Percentiles rank a stretch among this genome's conserved stretches.
These are phyloP conservation scores for Schizosaccharomyces cryophilus DNA, from an alignment of 805 yeast species.

Conservation along the genomic window DNA sequence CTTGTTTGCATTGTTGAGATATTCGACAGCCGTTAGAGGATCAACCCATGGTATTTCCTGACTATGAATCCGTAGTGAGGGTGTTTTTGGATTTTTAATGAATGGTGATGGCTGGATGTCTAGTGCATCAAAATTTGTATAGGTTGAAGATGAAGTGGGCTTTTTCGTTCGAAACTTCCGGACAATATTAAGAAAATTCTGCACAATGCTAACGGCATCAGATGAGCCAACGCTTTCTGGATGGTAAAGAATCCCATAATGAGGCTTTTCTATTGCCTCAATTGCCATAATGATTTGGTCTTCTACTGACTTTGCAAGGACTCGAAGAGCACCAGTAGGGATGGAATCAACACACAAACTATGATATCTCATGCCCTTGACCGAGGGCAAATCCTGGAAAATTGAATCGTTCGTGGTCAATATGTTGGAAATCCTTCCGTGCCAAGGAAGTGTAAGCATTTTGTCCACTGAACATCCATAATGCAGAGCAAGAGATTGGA, in stretches of 20 bases:
- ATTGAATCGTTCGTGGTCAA: not conserved
- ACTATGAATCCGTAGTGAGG: not conserved
- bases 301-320: not conserved
- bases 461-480: slow-evolving; percentile 32
- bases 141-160: not conserved
- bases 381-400: not conserved
- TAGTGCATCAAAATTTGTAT: not conserved
- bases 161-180: not conserved
- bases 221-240: slow-evolving; percentile 83
- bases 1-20: not conserved
- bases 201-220: slow-evolving; percentile 32
- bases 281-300: slow-evolving; percentile 40
- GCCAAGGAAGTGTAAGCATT: slow-evolving; percentile 33
- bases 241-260: slow-evolving; percentile 88
- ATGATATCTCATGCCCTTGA: slow-evolving; percentile 1
- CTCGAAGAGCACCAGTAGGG: not conserved
- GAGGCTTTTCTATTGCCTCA: slow-evolving; percentile 33
- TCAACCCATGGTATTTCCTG: not conserved
- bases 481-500: slow-evolving; percentile 50
- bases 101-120: not conserved
- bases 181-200: slow-evolving; percentile 37
- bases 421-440: slow-evolving; percentile 59
- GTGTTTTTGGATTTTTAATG: not conserved
- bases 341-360: not conserved
- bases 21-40: not conserved